Evolutionary conservation across 2,329 filamentous ascomycete species (phyloP), one percentile per base, ranked within the genome.

Genomic region (Curvularia sp.): DNA sequence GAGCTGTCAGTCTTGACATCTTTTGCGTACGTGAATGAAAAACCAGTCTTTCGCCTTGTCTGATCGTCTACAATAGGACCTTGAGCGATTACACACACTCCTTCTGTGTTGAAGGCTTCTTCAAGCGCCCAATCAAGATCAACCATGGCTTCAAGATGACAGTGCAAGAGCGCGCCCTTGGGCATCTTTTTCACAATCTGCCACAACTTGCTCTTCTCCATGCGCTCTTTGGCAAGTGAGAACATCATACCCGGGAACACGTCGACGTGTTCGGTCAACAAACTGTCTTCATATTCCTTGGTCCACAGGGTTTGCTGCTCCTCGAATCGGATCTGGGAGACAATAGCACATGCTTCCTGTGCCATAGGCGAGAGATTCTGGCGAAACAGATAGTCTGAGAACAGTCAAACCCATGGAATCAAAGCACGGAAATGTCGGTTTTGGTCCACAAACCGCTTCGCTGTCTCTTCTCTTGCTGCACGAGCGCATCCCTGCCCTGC

Each of bases 221-320:
- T 96, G 38, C 87, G 86, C n/a, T 88, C 85, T 77, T 93, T 94
- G 67, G 92, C 92, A 35, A 94, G 83, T 35, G 86, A 88, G 78
- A 97, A 97, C 90, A 96, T 95, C 89, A 97, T 96, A 10, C 93
- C 93, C 0, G 92, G 92, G 73, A 90, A 92, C 50, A 94, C 81
- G 65, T 87, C 86, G 60, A 86, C 84, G 67, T 87, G 82, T 55
- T 86, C 79, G 63, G 85, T 84, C 3, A 89, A 88, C 3, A 92
- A 80, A 44, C 83, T 83, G 70, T 93, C 88, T 68, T 94, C 90
- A 49, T 90, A 86, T 46, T 86, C 84, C 31, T 85, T 82, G 9
- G 88, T 92, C 93, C 93, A 97, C 59, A 94, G 81, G 2, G 86
- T 88, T 52, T 84, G 81, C 69, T 88, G 86, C 79, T 98, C 94